Conservation (phyloP, 805 yeast genomes). For the Cyberlindnera americana region DNA sequence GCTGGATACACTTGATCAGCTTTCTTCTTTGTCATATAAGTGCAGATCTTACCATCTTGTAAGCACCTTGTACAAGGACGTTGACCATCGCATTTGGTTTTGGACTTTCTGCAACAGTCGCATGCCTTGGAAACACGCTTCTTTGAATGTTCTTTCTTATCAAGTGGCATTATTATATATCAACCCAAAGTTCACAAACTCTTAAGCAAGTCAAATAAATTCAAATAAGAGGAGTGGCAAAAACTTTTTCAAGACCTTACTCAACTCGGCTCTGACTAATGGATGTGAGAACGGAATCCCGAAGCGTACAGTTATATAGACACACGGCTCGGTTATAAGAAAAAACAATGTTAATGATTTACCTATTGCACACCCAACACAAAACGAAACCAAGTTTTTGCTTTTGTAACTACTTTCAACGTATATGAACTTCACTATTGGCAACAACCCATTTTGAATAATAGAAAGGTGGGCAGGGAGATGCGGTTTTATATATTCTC, state of each 20-base stretch:
- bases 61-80: slow-evolving; percentile 49
- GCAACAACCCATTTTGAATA: too few relatives aligned
- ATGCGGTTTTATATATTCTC: background rate
- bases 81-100: slow-evolving; percentile 44
- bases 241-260: background rate
- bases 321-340: background rate
- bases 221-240: too few relatives aligned
- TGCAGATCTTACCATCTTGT: slow-evolving; percentile 53
- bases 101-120: slow-evolving; percentile 43
- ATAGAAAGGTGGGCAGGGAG: background rate
- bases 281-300: background rate
- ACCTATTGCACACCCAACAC: background rate
- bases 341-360: background rate
- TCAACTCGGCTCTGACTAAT: background rate
- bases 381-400: too few relatives aligned
- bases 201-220: too few relatives aligned
- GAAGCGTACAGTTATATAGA: background rate
- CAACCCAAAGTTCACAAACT: too few relatives aligned
- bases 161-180: slow-evolving; percentile 5
- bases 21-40: slow-evolving; percentile 50
- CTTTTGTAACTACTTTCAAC: too few relatives aligned
- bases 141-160: slow-evolving; percentile 12
- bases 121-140: slow-evolving; percentile 36
- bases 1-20: slow-evolving; percentile 42
- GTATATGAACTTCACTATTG: too few relatives aligned